A percentile compares a stretch with the other conserved stretches of the same genome.
These are phyloP conservation scores for Nepenthes alata DNA, from an alignment of 179 eudicot species.

Conservation along the genomic window DNA sequence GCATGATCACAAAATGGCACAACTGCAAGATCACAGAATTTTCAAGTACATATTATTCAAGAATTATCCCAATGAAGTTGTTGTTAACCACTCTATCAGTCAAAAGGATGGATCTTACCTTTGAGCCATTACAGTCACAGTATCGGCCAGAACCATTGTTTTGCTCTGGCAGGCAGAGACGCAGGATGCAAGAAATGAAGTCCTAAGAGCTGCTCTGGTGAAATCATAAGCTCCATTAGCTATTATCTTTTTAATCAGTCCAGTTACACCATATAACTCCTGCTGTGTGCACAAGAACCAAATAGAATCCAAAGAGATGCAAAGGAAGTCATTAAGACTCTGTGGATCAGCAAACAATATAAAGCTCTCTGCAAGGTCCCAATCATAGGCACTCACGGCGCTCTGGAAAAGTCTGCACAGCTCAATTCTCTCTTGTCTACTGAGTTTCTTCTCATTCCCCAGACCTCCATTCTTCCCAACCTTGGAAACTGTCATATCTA, in stretches of 20 bases:
- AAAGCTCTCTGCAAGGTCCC: conserved; percentile 73
- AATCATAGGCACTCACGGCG: conserved; percentile 73
- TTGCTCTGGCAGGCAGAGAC: conserved; percentile 96
- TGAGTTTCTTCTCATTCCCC: conserved; percentile 52
- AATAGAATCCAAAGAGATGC: conserved; percentile 81
- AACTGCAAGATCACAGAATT: too few relatives aligned
- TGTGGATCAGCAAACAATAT: conserved; percentile 62
- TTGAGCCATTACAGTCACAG: conserved; percentile 83
- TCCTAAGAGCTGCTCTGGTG: conserved; percentile 89
- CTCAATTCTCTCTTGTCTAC: conserved; percentile 77
- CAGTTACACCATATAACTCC: conserved; percentile 59
- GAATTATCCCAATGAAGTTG: neutral
- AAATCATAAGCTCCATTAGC: conserved; percentile 82
- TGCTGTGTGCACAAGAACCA: conserved; percentile 76
- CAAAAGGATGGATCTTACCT: conserved; percentile 29
- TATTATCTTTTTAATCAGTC: conserved; percentile 57
- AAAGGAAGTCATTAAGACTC: conserved; percentile 79
- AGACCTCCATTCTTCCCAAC: conserved; percentile 23
- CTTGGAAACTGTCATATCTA: conserved; percentile 8
- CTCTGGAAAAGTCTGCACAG: conserved; percentile 61
- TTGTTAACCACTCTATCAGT: neutral
- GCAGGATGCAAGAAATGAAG: conserved; percentile 92
- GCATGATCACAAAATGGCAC: too few relatives aligned
- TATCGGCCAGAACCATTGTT: conserved; percentile 83
- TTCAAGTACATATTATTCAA: neutral